Evolutionary conservation across 495 filamentous ascomycete species (phyloP).

Genomic region (Penicillium robsamsonii): DNA sequence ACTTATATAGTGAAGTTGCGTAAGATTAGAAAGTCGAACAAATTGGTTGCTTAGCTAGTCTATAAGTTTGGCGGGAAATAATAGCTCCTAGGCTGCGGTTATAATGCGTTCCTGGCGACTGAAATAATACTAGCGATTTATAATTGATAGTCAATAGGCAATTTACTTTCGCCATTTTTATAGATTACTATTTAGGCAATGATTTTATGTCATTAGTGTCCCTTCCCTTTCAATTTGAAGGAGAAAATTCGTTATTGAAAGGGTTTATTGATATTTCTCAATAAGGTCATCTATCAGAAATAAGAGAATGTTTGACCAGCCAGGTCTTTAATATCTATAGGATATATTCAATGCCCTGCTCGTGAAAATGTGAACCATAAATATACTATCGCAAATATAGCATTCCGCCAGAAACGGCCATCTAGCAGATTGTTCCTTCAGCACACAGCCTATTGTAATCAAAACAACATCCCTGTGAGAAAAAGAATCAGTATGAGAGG

Average conservation of each 20-base stretch:
- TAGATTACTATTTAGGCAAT: background rate
- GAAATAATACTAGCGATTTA: background rate
- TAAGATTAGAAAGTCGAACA: background rate
- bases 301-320: constrained; percentile 35
- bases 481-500: no score
- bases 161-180: background rate
- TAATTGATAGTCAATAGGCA: background rate
- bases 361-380: constrained; percentile 49
- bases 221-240: constrained; percentile 48
- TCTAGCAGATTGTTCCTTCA: constrained; percentile 55
- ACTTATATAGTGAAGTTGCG: constrained; percentile 25
- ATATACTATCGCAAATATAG: constrained; percentile 49
- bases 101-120: background rate
- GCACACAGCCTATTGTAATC: no score
- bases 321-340: constrained; percentile 40
- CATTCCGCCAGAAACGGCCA: constrained; percentile 48
- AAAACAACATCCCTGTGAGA: no score
- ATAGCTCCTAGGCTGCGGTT: background rate
- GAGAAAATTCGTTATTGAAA: constrained; percentile 45
- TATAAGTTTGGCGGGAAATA: background rate
- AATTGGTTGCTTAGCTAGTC: background rate
- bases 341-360: constrained; percentile 29
- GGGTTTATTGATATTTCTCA: constrained; percentile 41
- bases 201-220: constrained; percentile 22
- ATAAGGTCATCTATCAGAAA: constrained; percentile 44